Evolutionary conservation across 2,329 filamentous ascomycete genomes (phyloP), one percentile per base, ranked within the genome.

Genomic region (Ascochyta fabae): DNA sequence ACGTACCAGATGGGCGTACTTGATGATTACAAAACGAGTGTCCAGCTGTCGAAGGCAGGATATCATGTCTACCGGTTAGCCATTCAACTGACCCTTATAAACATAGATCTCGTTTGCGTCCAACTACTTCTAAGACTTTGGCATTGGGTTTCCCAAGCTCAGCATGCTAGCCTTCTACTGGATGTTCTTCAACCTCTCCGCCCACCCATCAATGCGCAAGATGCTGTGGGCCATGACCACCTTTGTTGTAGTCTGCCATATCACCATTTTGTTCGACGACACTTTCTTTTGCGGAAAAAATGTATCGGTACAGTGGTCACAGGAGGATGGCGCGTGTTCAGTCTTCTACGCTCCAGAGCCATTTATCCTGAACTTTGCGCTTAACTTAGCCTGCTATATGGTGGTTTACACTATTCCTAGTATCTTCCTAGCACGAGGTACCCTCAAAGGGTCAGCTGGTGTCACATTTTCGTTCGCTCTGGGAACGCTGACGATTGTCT

Each of bases 111-210:
- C 62, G 1, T 67, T 65, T 34, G 44, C 64, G 8, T 67, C 64
- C 1, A 67, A 67, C 45, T 67, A 67, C 48, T 67, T 67, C 53
- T 67, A 67, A 49, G 64, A 67, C 34, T 50, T 67, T 24, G 64
- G 64, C 2, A 67, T 67, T 62, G 64, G 64, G 0, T 67, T 67
- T 34, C 64, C 64, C 10, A 67, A 67, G 39, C 61, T 67, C 36
- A 65, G 64, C 34, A 67, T 67, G 64, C 57, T 67, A 7, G 64
- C 62, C 3, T 67, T 67, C 35, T 67, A 65, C 56, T 67, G 62
- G 64, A 44, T 52, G 1, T 67, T 54, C 42, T 67, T 67, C 59
- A 56, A 67, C 36, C 58, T 67, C 5, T 44, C 56, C 4, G 44
- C 58, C 3, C 57, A 59, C 10, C 62, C 64, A n/a, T 59, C 49